Conservation (phyloP, 2,329 filamentous ascomycete genomes). For the Drechslerella coelobrocha region DNA sequence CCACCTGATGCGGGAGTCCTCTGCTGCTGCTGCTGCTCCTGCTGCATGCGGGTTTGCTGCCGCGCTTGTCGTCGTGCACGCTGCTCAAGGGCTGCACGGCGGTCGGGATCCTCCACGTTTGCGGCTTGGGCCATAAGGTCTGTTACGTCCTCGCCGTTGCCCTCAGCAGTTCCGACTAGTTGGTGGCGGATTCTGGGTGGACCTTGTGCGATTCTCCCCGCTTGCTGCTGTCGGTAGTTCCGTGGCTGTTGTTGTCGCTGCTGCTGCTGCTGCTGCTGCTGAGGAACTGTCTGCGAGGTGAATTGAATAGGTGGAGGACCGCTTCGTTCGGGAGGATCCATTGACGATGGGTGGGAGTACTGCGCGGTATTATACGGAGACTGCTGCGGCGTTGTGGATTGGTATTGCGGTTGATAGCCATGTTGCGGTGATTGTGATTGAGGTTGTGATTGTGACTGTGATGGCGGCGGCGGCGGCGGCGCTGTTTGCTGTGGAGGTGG, state of each 20-base stretch:
- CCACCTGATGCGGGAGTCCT: no score
- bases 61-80: slow-evolving; percentile 7
- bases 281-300: background rate
- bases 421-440: background rate
- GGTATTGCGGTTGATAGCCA: background rate
- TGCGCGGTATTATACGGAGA: slow-evolving; percentile 2
- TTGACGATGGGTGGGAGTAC: background rate
- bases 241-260: background rate
- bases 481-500: background rate
- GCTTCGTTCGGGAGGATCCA: background rate
- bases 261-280: background rate
- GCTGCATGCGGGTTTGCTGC: slow-evolving; percentile 2
- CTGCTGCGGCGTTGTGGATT: background rate
- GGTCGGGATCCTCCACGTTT: background rate
- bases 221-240: background rate
- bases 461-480: background rate
- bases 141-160: slow-evolving; percentile 1
- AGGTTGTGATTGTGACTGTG: background rate
- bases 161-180: background rate
- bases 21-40: background rate
- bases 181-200: background rate
- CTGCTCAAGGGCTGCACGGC: background rate
- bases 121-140: slow-evolving; percentile 19
- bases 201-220: no score
- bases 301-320: background rate